Evolutionary conservation across 2,329 filamentous ascomycete species (phyloP), one percentile per base, ranked within the genome.

Genomic region (Fusarium sambucinum): DNA sequence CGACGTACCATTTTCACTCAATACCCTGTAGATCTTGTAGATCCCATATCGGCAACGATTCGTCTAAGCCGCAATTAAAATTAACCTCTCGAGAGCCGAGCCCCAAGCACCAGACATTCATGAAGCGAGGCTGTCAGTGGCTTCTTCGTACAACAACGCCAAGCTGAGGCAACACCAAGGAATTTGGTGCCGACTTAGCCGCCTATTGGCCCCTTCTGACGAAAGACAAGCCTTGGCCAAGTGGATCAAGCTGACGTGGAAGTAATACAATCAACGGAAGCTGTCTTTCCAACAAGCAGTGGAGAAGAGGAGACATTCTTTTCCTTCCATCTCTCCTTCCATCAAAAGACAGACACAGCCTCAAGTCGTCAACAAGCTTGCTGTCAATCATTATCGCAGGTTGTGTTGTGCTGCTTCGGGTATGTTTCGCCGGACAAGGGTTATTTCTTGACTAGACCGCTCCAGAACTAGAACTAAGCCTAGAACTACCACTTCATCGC

Each of bases 171-270:
- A 63, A 47, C 57, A 65, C 48, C 38, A 66, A 52, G 55, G 25
- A 52, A 48, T 17, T 3, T 11, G 11, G 42, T 67, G 63, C 68
- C 63, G 66, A 58, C 51, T 48, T 59, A 63, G 21, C 60, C 68
- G 59, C 44, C 59, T 54, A 19, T 59, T 52, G 46, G 54, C 35
- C 42, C 11, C 17, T 29, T 29, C 47, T 40, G 47, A 51, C 33
- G 23, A 35, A 51, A 29, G 47, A 45, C 42, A 60, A 41, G 27
- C 40, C 68, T 73, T 73, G 66, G 70, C 70, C 68, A 66, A 70
- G 70, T 73, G 70, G 70, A 73, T 63, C 45, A 33, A 62, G 70
- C 70, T 73, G 69, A 73, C 70, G 70, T 63, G 70, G 57, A 63
- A 57, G 45, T 16, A 5, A 51, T 25, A 12, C 38, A 55, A 11